A percentile compares a stretch with the other conserved stretches of the same genome.
These are phyloP conservation scores for Debaryomyces robertsiae DNA, from an alignment of 1,139 yeast genomes.

Conservation along the genomic window DNA sequence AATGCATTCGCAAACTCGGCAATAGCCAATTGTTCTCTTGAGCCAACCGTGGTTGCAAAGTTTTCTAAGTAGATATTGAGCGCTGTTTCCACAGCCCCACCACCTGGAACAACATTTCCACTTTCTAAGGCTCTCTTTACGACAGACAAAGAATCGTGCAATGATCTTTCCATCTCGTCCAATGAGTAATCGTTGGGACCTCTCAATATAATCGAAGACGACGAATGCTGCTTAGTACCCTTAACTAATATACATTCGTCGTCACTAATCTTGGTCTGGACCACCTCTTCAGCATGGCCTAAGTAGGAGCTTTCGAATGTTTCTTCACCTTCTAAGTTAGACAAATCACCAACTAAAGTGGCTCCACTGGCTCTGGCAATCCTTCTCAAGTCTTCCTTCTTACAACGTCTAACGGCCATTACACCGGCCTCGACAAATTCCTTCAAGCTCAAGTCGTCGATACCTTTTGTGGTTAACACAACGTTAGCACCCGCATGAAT, in stretches of 20 bases:
- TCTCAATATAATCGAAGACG: conserved; percentile 88
- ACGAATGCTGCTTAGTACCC: conserved; percentile 92
- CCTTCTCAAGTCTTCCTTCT: conserved; percentile 93
- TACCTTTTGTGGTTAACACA: conserved; percentile 94
- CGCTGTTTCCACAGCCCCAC: conserved; percentile 98
- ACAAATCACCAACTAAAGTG: conserved; percentile 79
- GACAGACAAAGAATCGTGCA: conserved; percentile 92
- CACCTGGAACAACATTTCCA: conserved; percentile 96
- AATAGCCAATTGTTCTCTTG: conserved; percentile 96
- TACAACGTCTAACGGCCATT: conserved; percentile 98
- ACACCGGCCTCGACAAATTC: conserved; percentile 95
- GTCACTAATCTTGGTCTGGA: conserved; percentile 89
- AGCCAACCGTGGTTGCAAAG: conserved; percentile 96
- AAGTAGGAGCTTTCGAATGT: conserved; percentile 85
- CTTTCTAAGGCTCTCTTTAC: conserved; percentile 96
- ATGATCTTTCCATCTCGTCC: conserved; percentile 97
- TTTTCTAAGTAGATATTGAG: conserved; percentile 92
- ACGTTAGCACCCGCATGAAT: conserved; percentile 95
- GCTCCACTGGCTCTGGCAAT: conserved; percentile 99
- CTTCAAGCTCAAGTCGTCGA: conserved; percentile 93
- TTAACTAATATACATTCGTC: conserved; percentile 95
- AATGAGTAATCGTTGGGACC: conserved; percentile 96
- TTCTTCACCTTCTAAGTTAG: conserved; percentile 97
- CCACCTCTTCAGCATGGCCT: conserved; percentile 91
- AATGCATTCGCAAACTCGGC: conserved; percentile 95